Evolutionary conservation across 306 rosid genomes (phyloP).

Genomic region (Dalbergia cultrata): DNA sequence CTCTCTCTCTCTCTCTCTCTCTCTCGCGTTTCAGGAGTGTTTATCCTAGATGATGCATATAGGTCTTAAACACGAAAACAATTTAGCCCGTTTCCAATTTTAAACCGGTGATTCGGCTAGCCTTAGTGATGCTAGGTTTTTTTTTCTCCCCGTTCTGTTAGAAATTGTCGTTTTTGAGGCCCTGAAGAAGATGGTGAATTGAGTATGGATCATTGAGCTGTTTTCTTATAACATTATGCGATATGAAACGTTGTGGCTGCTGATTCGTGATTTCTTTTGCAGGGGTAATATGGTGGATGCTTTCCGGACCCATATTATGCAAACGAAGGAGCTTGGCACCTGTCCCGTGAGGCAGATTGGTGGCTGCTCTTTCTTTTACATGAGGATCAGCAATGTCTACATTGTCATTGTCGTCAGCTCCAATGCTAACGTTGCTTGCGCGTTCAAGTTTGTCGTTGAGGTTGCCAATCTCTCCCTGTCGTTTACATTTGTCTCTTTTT

Average conservation of each 20-base stretch:
- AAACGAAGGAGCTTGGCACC: constrained; percentile 89
- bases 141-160: neutral
- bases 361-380: constrained; percentile 94
- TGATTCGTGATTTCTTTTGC: constrained; percentile 27
- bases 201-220: neutral
- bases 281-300: constrained; percentile 99
- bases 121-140: constrained; percentile 3
- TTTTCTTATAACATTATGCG: neutral
- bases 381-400: constrained; percentile 97
- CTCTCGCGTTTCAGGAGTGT: neutral
- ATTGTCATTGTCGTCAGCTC: constrained; percentile 97
- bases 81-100: neutral
- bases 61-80: neutral
- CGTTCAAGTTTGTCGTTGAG: constrained; percentile 99
- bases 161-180: neutral
- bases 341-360: constrained; percentile 96
- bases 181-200: neutral
- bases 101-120: constrained; percentile 9
- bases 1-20: neutral
- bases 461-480: constrained; percentile 53
- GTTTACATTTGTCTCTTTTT: constrained; percentile 6
- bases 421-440: constrained; percentile 98
- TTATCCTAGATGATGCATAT: neutral
- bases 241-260: neutral
- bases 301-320: constrained; percentile 90